These are phyloP conservation scores for Diaporthe nobilis DNA, from an alignment of 2,329 filamentous ascomycete genomes.

Conservation along the genomic window DNA sequence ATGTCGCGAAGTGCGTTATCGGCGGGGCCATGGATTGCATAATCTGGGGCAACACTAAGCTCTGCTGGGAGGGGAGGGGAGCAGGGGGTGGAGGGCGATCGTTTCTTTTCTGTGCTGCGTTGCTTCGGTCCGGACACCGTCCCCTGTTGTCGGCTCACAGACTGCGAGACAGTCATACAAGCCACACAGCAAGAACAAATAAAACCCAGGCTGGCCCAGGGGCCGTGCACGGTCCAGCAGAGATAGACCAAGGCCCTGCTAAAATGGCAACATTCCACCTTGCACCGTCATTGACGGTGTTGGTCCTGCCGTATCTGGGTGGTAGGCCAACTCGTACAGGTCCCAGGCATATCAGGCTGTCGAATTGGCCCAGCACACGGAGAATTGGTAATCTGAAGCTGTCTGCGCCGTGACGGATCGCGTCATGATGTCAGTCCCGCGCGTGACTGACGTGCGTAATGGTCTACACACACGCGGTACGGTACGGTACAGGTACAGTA, in stretches of 20 bases:
- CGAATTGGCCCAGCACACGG: not conserved
- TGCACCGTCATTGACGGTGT: not conserved
- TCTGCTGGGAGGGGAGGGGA: constrained; percentile 11
- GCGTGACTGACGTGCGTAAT: constrained; percentile 23
- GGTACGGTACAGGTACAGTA: not conserved
- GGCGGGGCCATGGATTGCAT: constrained; percentile 19
- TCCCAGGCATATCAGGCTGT: not conserved
- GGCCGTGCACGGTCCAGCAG: constrained; percentile 8
- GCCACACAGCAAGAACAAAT: not conserved
- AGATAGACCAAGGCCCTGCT: constrained; percentile 5
- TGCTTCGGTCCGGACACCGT: constrained; percentile 9
- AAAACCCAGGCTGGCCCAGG: not conserved
- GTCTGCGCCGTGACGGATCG: not conserved
- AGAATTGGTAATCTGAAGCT: not conserved
- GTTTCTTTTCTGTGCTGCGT: not conserved
- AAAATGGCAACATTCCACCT: constrained; percentile 19
- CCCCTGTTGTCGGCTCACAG: constrained; percentile 9
- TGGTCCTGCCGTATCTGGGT: not conserved
- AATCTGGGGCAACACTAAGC: constrained; percentile 29
- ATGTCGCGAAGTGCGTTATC: constrained; percentile 19
- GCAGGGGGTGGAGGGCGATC: not conserved
- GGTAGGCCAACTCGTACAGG: not conserved
- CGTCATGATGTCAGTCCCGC: constrained; percentile 25
- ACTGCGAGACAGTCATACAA: not conserved
- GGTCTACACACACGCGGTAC: not conserved